Percentiles rank a stretch among this genome's conserved stretches.
phyloP scores from a whole-genome alignment of 345 rosid species.

The Microthlaspi erraticum region DNA sequence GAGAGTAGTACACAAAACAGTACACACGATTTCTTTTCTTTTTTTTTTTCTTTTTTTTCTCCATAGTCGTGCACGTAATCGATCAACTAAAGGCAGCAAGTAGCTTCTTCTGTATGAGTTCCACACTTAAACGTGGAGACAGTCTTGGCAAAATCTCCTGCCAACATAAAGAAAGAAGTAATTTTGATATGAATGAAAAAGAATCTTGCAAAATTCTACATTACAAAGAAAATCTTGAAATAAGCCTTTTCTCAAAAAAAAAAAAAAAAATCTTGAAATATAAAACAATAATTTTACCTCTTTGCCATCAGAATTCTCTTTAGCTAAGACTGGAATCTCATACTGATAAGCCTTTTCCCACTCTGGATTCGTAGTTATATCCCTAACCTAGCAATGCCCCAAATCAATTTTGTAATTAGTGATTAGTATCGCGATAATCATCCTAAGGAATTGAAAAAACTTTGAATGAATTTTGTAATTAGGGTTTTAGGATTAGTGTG shows the following conservation, averaged over 20 bases:
- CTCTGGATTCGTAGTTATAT: slow-evolving; percentile 73
- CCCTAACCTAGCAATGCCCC: slow-evolving; percentile 59
- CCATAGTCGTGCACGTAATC: slow-evolving; percentile 22
- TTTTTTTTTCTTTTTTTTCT: background rate
- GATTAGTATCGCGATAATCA: background rate
- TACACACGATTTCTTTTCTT: slow-evolving; percentile 8
- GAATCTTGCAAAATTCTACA: background rate
- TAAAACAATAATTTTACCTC: slow-evolving; percentile 50
- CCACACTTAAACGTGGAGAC: slow-evolving; percentile 75
- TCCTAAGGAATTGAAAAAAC: background rate
- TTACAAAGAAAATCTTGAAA: background rate
- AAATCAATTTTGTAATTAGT: background rate
- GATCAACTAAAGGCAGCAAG: slow-evolving; percentile 63
- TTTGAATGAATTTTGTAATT: background rate
- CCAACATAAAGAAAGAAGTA: slow-evolving; percentile 1
- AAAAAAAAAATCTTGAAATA: no score
- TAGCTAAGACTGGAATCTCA: slow-evolving; percentile 83
- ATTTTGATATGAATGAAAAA: slow-evolving; percentile 23
- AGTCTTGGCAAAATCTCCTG: slow-evolving; percentile 61
- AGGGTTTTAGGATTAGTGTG: background rate
- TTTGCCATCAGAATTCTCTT: slow-evolving; percentile 64
- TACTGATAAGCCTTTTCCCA: slow-evolving; percentile 84
- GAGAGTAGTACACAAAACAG: slow-evolving; percentile 5
- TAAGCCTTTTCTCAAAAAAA: background rate
- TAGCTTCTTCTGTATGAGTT: slow-evolving; percentile 77